Evolutionary conservation across 257 asterid genomes (phyloP), one percentile per base, ranked within the genome.

Genomic region (Misopates orontium): DNA sequence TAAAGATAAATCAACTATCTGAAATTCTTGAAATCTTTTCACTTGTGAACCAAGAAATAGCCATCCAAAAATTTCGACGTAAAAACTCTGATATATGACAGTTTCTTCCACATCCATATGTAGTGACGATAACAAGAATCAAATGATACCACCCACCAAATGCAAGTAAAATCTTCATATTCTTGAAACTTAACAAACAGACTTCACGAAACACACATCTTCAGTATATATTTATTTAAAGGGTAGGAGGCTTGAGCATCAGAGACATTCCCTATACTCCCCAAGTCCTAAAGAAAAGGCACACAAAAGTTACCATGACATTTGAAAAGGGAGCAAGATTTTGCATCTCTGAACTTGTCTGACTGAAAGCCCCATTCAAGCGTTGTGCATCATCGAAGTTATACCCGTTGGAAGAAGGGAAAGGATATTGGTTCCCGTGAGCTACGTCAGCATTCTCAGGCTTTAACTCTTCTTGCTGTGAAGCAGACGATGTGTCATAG

Each of bases 401-500:
- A 78, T 81, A 86, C 58, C 80, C 84, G 28, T 78, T 75, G 58
- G 95, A 62, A 45, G 96, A 69, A 69, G 80, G 79, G 72, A 78
- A 83, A 17, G 71, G 61, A 73, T 88, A 86, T 62, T 84, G 94
- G 77, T 75, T 77, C 67, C 72, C 87, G 21, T 73, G 89, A 64
- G 86, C 86, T 57, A 78, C 57, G 62, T 84, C 94, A 57, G 82
- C 66, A 69, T 72, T 75, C 80, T 82, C 95, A 48, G 78, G 76
- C 67, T 81, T 88, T 78, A 82, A 70, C 44, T 79, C 80, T 68
- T 83, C 93, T 51, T 73, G 76, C 62, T 80, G 96, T 55, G 90
- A 64, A 67, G 87, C 88, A 76, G 92, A 68, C 45, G 94, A 48
- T 64, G 84, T 72, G 48, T 91, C 89, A 71, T 83, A 85, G 62